Evolutionary conservation across 768 basidiomycete species (phyloP), one percentile per base, ranked within the genome.

Genomic region (Suillus occidentalis): DNA sequence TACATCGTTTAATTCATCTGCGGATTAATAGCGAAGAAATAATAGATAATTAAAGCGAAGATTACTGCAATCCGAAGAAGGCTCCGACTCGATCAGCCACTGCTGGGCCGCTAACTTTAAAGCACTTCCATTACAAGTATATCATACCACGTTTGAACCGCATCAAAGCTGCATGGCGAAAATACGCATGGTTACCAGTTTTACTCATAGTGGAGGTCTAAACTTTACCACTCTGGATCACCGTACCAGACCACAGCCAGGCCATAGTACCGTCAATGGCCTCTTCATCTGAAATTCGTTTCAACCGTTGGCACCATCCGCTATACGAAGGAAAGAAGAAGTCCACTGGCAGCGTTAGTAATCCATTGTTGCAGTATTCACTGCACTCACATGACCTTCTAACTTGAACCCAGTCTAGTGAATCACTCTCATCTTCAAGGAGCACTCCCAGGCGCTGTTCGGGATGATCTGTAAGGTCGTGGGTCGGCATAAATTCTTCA

Each of bases 291-390:
- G 53, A 55, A 13, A n/a, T 12, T 55, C 53, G 20, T 55, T 20
- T 55, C 53, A 31, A 55, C 53, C 34, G 20, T 55, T 55, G 31
- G 53, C 53, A 55, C 53, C 53, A 55, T 55, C 53, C 12, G n/a
- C 20, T 6, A 55, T 34, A 36, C 34, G 31, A 55, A 36, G 31
- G 53, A 55, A 34, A n/a, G n/a, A 55, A 55, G 34, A 36, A 55
- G 20, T 55, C 10, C 34, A 31, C 31, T 31, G 31, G 31, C 31
- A 36, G 31, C 20, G 20, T 55, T n/a, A 55, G 53, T 36, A 34
- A 36, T 6, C 31, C 10, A 13, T 34, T 34, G 10, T 55, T 36
- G 31, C 31, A 55, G 34, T 55, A 55, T 55, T 55, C 12, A 20
- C 20, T 34, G 31, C 20, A 10, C 53, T 55, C 5, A 12, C 12